Conservation (phyloP, 179 eudicot species). For the Drosera spatulata region DNA sequence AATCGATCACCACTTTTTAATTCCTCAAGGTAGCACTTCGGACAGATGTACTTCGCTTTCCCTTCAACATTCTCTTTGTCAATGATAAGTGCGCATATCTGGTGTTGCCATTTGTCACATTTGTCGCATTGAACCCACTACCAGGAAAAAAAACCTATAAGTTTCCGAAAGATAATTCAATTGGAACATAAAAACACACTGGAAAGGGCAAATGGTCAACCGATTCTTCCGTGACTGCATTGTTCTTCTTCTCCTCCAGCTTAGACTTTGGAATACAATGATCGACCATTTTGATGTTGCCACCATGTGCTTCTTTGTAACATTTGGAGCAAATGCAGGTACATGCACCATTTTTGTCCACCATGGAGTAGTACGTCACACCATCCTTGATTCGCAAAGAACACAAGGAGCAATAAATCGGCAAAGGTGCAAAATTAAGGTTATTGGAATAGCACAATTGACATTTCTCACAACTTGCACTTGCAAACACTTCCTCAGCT, state of each 20-base stretch:
- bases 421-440: conserved; percentile 55
- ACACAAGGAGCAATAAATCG: conserved; percentile 62
- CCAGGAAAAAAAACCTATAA: conserved; percentile 12
- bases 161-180: neutral
- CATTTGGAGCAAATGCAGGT: conserved; percentile 56
- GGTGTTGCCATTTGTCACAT: conserved; percentile 91
- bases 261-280: conserved; percentile 36
- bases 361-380: conserved; percentile 33
- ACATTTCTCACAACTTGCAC: conserved; percentile 37
- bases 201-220: conserved; percentile 21
- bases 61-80: conserved; percentile 61
- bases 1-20: conserved; percentile 31
- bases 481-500: conserved; percentile 25
- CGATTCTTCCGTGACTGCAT: conserved; percentile 55
- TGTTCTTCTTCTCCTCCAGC: conserved; percentile 37
- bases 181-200: neutral
- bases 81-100: conserved; percentile 80
- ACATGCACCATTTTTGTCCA: conserved; percentile 31
- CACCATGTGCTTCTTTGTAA: conserved; percentile 39
- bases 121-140: conserved; percentile 96
- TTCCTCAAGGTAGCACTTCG: conserved; percentile 53
- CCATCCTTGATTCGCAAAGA: conserved; percentile 41
- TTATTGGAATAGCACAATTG: conserved; percentile 52
- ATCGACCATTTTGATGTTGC: conserved; percentile 31
- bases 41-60: conserved; percentile 58